These are phyloP conservation scores for Tricholoma saponaceum DNA, from an alignment of 768 basidiomycete genomes.

Conservation along the genomic window DNA sequence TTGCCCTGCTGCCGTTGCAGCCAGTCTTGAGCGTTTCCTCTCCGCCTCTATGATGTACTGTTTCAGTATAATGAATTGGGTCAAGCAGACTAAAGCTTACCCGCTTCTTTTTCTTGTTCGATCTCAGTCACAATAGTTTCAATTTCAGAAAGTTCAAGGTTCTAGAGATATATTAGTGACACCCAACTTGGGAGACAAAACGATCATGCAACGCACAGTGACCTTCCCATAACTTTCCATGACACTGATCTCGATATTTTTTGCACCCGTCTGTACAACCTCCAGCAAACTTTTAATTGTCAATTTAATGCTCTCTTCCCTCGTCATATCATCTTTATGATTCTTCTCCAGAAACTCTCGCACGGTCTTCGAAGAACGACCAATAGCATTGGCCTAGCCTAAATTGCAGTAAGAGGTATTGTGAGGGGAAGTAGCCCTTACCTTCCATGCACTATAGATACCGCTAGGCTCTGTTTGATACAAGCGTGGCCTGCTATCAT, in stretches of 20 bases:
- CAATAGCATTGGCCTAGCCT: slow-evolving; percentile 92
- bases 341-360: slow-evolving; percentile 99
- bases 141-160: slow-evolving; percentile 81
- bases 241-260: slow-evolving; percentile 98
- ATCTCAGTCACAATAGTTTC: slow-evolving; percentile 91
- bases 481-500: slow-evolving; percentile 81
- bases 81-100: slow-evolving; percentile 36
- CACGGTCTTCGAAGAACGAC: slow-evolving; percentile 96
- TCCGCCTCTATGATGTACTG: slow-evolving; percentile 73
- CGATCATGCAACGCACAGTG: slow-evolving; percentile 50
- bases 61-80: not conserved
- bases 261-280: slow-evolving; percentile 99
- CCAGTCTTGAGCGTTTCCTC: slow-evolving; percentile 84
- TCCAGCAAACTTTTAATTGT: slow-evolving; percentile 94
- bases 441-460: slow-evolving; percentile 99
- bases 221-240: slow-evolving; percentile 96
- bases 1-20: slow-evolving; percentile 88
- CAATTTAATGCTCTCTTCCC: slow-evolving; percentile 90
- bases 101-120: slow-evolving; percentile 95
- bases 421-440: slow-evolving; percentile 20
- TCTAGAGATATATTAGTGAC: slow-evolving; percentile 41
- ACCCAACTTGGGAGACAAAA: not conserved
- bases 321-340: slow-evolving; percentile 83
- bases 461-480: slow-evolving; percentile 98
- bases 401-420: not conserved